Evolutionary conservation across 371 early-diverging fungal genomes (phyloP).

Genomic region (Coemansia linderi): DNA sequence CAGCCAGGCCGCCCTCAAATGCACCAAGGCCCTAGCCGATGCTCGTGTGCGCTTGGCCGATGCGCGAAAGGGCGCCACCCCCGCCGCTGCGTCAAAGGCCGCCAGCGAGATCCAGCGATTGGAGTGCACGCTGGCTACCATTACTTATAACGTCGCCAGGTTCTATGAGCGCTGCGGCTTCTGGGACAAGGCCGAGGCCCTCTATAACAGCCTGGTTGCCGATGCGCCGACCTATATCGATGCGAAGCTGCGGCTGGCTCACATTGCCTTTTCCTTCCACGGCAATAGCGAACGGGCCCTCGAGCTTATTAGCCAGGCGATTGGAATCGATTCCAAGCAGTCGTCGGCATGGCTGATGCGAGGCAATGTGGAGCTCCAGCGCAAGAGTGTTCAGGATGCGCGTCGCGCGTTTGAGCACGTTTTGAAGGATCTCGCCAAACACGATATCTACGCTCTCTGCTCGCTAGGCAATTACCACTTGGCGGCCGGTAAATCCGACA

Average conservation of each 20-base stretch:
- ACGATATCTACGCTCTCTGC: slow-evolving; percentile 79
- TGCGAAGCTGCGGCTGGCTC: slow-evolving; percentile 75
- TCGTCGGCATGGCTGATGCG: slow-evolving; percentile 71
- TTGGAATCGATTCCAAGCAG: slow-evolving; percentile 66
- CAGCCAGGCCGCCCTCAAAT: slow-evolving; percentile 48
- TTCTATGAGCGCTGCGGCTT: slow-evolving; percentile 70
- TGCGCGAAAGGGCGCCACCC: not conserved
- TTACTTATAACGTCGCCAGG: slow-evolving; percentile 84
- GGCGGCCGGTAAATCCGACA: slow-evolving; percentile 51
- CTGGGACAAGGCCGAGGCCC: slow-evolving; percentile 62
- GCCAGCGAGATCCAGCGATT: slow-evolving; percentile 28
- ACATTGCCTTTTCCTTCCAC: slow-evolving; percentile 59
- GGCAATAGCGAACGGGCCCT: slow-evolving; percentile 65
- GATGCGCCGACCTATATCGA: slow-evolving; percentile 75
- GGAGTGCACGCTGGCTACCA: slow-evolving; percentile 55
- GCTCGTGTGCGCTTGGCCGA: slow-evolving; percentile 16
- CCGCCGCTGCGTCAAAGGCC: not conserved
- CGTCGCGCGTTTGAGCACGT: slow-evolving; percentile 78
- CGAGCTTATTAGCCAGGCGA: slow-evolving; percentile 64
- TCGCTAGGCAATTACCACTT: slow-evolving; percentile 83
- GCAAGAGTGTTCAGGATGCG: slow-evolving; percentile 63
- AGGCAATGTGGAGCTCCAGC: slow-evolving; percentile 65
- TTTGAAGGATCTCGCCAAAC: slow-evolving; percentile 72
- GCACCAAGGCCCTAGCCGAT: slow-evolving; percentile 12
- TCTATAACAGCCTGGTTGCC: slow-evolving; percentile 65